phyloP scores from a whole-genome alignment of 163 green algal species.

The Coccomyxa subellipsoidea region DNA sequence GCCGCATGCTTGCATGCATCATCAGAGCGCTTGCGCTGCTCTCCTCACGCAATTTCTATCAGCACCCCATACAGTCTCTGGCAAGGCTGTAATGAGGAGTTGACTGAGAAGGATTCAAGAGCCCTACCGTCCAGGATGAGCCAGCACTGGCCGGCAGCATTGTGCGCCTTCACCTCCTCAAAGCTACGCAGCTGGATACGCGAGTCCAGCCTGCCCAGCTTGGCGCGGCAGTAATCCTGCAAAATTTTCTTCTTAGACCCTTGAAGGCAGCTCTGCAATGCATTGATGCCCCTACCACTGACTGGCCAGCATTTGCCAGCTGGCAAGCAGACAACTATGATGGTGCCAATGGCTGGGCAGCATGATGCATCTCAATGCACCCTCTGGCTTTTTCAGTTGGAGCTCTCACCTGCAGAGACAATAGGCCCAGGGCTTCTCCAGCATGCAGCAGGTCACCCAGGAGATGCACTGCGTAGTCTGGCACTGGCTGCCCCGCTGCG shows the following conservation, averaged over 20 bases:
- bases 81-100: too few species aligned
- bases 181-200: slow-evolving; percentile 34
- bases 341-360: neutral
- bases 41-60: too few species aligned
- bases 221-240: slow-evolving; percentile 47
- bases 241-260: too few species aligned
- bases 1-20: neutral
- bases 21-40: too few species aligned
- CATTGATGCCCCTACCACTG: too few species aligned
- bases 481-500: slow-evolving; percentile 30
- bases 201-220: slow-evolving; percentile 34
- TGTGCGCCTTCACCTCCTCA: slow-evolving; percentile 37
- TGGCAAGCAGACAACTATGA: neutral
- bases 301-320: too few species aligned
- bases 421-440: slow-evolving; percentile 41
- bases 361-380: neutral
- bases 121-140: slow-evolving; percentile 55
- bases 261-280: too few species aligned
- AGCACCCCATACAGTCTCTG: too few species aligned
- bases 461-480: slow-evolving; percentile 48
- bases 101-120: too few species aligned
- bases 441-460: slow-evolving; percentile 46
- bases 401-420: slow-evolving; percentile 20
- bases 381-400: too few species aligned
- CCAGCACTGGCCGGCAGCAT: slow-evolving; percentile 43